Evolutionary conservation across 2,329 filamentous ascomycete species (phyloP), one percentile per base, ranked within the genome.

Genomic region (Rachicladosporium sp.): DNA sequence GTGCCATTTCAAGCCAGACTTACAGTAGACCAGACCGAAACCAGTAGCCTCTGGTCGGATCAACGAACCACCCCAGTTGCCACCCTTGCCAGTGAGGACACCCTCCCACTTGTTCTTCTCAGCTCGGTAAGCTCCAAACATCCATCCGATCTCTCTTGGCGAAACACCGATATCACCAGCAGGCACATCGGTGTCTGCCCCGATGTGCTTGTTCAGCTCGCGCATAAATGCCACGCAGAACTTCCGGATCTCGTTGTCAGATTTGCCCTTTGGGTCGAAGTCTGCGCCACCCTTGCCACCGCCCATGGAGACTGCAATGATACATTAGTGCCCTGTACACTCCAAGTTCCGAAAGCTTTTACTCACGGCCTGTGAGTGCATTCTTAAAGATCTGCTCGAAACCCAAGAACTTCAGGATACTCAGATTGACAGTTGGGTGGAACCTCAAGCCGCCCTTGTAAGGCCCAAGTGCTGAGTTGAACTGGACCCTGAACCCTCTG

Each of bases 321-420:
- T 5, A 3, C 5, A 5, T 19, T 19, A 19, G 15, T 19, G 3
- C 5, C 15, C 15, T 19, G 15, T 19, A 19, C 15, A 19, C 15
- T 19, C 5, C 15, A 19, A 19, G 3, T 3, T 19, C 15, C 15
- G 5, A 19, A 19, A 19, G 15, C 3, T 19, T 19, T 19, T 19
- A 19, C 15, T 19, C 15, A 19, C 15, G 69, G 59, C 91, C 91
- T 46, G 91, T 96, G 53, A 96, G 71, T 52, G 91, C 91, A 84
- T 96, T 96, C 78, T 96, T 96, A 76, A 96, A 96, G 69, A 89
- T 93, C 71, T 96, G 91, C 78, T 98, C 91, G 58, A 96, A 96
- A 50, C 89, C 91, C 60, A 98, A 76, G 71, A 96, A 96, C 73
- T 98, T 98, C 57, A 98, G 77, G 58, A 76, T 71, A 42, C 69